Conservation (phyloP, 2,329 filamentous ascomycete species). For the Acephala macrosclerotiorum region DNA sequence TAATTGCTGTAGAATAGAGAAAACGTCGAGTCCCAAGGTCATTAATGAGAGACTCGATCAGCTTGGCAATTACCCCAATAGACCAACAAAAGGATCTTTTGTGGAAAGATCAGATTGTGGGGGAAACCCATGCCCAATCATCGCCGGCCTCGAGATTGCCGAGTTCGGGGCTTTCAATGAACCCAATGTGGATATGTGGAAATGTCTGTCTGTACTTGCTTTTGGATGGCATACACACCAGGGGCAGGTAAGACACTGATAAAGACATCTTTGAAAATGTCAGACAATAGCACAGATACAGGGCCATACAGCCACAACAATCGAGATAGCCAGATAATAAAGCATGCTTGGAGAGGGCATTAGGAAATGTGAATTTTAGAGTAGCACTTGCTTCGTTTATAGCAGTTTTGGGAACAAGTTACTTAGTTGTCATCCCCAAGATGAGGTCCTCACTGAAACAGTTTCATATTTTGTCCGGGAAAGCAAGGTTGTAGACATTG, state of each 20-base stretch:
- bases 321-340: neutral
- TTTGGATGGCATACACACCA: neutral
- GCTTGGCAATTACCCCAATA: neutral
- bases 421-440: neutral
- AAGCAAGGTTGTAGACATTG: neutral
- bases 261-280: neutral
- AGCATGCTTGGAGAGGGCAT: neutral
- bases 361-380: neutral
- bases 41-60: neutral
- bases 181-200: neutral
- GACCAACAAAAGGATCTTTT: neutral
- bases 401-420: neutral
- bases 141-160: neutral
- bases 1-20: neutral
- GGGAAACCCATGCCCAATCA: neutral
- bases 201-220: neutral
- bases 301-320: neutral
- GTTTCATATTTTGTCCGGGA: neutral
- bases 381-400: neutral
- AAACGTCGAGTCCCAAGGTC: neutral
- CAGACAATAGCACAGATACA: neutral
- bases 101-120: neutral
- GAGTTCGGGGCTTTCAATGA: neutral
- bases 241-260: neutral
- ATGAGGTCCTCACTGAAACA: neutral